Evolutionary conservation across 139 green algal species (phyloP).

Genomic region (Coccomyxa sp.): DNA sequence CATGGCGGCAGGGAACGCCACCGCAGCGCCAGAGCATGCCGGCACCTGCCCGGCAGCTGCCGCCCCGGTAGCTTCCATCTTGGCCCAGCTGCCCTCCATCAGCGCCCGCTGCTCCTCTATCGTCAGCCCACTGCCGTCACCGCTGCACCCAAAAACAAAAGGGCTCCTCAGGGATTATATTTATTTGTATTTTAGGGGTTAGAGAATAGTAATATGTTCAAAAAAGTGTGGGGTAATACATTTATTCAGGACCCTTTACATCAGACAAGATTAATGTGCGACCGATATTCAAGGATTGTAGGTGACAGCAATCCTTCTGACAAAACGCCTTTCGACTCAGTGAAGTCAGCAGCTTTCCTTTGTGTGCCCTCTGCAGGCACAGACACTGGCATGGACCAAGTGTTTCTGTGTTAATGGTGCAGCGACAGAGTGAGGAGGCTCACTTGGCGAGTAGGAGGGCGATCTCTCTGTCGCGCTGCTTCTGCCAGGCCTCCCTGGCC

Average conservation of each 20-base stretch:
- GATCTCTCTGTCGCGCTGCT: constrained; percentile 37
- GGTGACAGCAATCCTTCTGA: neutral
- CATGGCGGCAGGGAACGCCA: neutral
- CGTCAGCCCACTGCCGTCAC: constrained; percentile 8
- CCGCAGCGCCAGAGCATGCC: neutral
- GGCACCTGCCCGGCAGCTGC: neutral
- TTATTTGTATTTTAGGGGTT: neutral
- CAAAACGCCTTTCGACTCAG: neutral
- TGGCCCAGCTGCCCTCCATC: constrained; percentile 21
- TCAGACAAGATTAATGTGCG: neutral
- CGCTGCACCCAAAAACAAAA: constrained; percentile 11
- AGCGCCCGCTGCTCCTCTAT: constrained; percentile 40
- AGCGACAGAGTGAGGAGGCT: neutral
- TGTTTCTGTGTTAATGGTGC: too few relatives aligned
- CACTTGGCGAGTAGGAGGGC: constrained; percentile 30
- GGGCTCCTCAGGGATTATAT: neutral
- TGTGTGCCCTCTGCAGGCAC: neutral
- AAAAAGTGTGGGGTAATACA: neutral
- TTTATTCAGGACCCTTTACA: neutral
- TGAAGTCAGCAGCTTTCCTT: too few relatives aligned
- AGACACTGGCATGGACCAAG: neutral
- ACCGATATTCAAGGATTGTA: neutral
- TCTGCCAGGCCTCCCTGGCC: constrained; percentile 17
- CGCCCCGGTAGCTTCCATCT: constrained; percentile 14
- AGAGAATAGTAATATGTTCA: too few relatives aligned